Evolutionary conservation across 2,329 filamentous ascomycete genomes (phyloP), one percentile per base, ranked within the genome.

Genomic region (Aspergillus thermomutatus): DNA sequence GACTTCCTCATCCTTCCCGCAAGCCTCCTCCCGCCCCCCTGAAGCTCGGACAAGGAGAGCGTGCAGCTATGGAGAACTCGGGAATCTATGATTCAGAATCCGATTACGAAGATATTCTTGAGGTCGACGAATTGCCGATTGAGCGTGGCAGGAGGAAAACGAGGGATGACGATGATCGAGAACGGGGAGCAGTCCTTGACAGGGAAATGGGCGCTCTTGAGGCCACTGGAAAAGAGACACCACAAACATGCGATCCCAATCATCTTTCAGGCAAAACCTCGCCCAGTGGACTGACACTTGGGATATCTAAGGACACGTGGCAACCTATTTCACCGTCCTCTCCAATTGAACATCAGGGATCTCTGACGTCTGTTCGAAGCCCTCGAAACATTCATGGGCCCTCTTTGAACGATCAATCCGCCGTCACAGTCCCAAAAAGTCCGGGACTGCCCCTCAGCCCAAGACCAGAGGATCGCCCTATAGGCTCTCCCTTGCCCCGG

Each of bases 1-100:
- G 58, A 54, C 54, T 82, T 9, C 80, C 83, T 2, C 82, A 86
- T 1, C 86, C 88, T 14, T 83, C 84, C 50, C 84, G 92, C 58
- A 97, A 96, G 72, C 85, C 88, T 5, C 92, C 92, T 2, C 93
- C 93, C 49, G 90, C 91, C 11, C 92, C 93, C 1, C 75, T 97
- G 53, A 87, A 92, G 68, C 80, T 97, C 25, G 82, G 81, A 23
- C 76, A 76, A 59, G 70, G 70, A 19, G 72, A 74, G 10, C 71
- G 68, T 47, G 66, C 77, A 37, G 78, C 75, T 55, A 70, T 78
- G 50, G 74, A 79, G 48, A 72, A 77, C 48, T 70, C 75, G 2
- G 75, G 75, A 26, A 72, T 76, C 23, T 84, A 87, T n/a, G 86
- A 87, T 11, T 87, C 87, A 0, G 90, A 91, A 58, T 92, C 90